A percentile compares a stretch with the other conserved stretches of the same genome.
Evolutionary conservation across 176 grass and related monocot species (phyloP).

Genomic region (Bothriochloa decipiens): DNA sequence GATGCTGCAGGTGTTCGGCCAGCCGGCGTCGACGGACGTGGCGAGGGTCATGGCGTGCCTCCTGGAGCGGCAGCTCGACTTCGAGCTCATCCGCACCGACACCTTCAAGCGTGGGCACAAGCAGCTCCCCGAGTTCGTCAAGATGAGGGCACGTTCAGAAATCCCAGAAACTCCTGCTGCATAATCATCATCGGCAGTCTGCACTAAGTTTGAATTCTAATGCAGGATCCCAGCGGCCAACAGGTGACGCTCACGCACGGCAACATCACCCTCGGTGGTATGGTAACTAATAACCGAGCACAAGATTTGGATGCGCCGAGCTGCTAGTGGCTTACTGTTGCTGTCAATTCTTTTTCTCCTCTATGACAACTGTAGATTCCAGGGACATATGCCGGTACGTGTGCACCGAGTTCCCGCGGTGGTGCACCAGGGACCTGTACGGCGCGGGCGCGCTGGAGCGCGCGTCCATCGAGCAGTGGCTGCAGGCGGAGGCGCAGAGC

Average conservation of each 20-base stretch:
- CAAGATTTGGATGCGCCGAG: background rate
- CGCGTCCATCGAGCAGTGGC: slow-evolving; percentile 86
- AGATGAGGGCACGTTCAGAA: slow-evolving; percentile 42
- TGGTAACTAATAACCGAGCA: slow-evolving; percentile 10
- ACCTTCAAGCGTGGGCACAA: slow-evolving; percentile 48
- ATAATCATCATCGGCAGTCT: too few relatives aligned
- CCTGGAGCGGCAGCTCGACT: slow-evolving; percentile 61
- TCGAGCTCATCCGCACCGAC: slow-evolving; percentile 63
- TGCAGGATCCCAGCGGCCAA: slow-evolving; percentile 59
- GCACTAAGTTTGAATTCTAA: background rate
- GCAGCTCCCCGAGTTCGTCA: slow-evolving; percentile 49
- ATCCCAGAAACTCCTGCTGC: background rate
- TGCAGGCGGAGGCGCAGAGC: slow-evolving; percentile 74
- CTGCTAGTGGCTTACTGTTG: background rate
- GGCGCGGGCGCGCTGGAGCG: slow-evolving; percentile 77
- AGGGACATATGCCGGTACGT: slow-evolving; percentile 61
- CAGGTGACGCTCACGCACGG: slow-evolving; percentile 62
- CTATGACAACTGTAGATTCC: slow-evolving; percentile 45
- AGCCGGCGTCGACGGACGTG: slow-evolving; percentile 57
- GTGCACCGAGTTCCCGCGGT: slow-evolving; percentile 51
- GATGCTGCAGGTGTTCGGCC: slow-evolving; percentile 56
- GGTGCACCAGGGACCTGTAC: slow-evolving; percentile 45
- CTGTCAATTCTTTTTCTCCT: background rate
- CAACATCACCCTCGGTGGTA: slow-evolving; percentile 42
- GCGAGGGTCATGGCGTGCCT: slow-evolving; percentile 67